Conservation (phyloP, 306 rosid genomes). For the Cicer pinnatifidum region DNA sequence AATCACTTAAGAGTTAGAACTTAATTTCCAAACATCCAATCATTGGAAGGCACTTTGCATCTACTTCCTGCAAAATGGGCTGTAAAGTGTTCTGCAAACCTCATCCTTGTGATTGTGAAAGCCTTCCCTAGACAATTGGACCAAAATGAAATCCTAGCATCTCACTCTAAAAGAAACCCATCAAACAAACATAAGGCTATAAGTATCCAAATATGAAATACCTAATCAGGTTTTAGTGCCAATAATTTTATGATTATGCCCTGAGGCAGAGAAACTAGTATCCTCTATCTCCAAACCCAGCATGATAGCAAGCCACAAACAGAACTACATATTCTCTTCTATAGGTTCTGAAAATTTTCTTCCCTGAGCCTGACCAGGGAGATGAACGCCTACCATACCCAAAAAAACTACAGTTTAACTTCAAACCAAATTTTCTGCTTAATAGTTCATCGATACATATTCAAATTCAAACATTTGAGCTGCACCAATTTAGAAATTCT, state of each 20-base stretch:
- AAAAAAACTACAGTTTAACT: conserved; percentile 2
- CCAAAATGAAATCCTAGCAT: conserved; percentile 34
- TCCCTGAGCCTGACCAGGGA: conserved; percentile 22
- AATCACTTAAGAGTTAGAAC: background rate
- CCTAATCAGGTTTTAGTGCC: conserved; percentile 2
- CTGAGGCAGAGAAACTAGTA: background rate
- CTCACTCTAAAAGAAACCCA: conserved; percentile 22
- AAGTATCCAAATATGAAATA: conserved; percentile 28
- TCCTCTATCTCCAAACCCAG: conserved; percentile 9
- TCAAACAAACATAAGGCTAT: background rate
- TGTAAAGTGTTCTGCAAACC: conserved; percentile 20
- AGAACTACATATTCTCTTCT: conserved; percentile 15
- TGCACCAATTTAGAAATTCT: conserved; percentile 16
- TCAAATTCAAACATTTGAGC: conserved; percentile 1
- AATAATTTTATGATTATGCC: background rate
- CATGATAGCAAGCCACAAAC: background rate
- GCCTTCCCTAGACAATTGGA: conserved; percentile 10
- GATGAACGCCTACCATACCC: conserved; percentile 15
- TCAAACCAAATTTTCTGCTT: background rate
- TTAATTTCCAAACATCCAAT: conserved; percentile 3
- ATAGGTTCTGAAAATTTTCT: background rate
- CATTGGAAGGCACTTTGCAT: conserved; percentile 13
- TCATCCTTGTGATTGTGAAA: conserved; percentile 11
- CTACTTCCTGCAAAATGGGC: background rate
- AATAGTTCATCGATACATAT: conserved; percentile 21